These are phyloP conservation scores for Sanghuangporus sanghuang DNA, from an alignment of 1,284 basidiomycete genomes.

Conservation along the genomic window DNA sequence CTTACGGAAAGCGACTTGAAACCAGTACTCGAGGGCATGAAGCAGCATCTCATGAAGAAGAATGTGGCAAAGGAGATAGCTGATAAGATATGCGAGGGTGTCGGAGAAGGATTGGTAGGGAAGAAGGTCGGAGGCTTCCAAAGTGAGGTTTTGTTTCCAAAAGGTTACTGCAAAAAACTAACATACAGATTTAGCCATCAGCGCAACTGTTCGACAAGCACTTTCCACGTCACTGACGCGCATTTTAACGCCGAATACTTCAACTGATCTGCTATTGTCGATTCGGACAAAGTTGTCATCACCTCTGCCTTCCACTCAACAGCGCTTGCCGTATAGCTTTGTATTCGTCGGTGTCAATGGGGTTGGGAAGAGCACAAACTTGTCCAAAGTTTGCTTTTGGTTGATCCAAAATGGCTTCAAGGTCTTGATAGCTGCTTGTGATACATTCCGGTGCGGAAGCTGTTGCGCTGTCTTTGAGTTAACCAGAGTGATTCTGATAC, in stretches of 20 bases:
- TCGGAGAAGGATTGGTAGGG: slow-evolving; percentile 85
- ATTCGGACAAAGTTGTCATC: slow-evolving; percentile 70
- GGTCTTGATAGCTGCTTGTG: slow-evolving; percentile 97
- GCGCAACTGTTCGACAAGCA: slow-evolving; percentile 78
- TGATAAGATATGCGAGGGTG: slow-evolving; percentile 90
- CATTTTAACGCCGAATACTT: slow-evolving; percentile 94
- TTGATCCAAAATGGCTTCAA: slow-evolving; percentile 91
- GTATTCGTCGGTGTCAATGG: slow-evolving; percentile 99
- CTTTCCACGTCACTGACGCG: slow-evolving; percentile 86
- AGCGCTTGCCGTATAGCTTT: slow-evolving; percentile 85
- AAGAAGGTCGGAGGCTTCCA: slow-evolving; percentile 87
- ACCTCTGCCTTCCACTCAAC: slow-evolving; percentile 63
- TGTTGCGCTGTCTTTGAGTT: not conserved
- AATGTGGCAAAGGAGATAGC: slow-evolving; percentile 97
- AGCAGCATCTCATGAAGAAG: slow-evolving; percentile 97
- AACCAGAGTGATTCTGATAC: not conserved
- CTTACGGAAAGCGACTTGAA: slow-evolving; percentile 81
- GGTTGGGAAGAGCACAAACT: slow-evolving; percentile 97
- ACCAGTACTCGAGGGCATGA: slow-evolving; percentile 91
- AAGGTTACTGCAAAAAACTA: slow-evolving; percentile 11
- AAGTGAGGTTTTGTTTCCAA: slow-evolving; percentile 43
- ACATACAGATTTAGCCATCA: slow-evolving; percentile 54
- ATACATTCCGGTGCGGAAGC: slow-evolving; percentile 80
- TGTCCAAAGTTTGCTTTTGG: slow-evolving; percentile 99
- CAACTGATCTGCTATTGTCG: slow-evolving; percentile 88